Evolutionary conservation across 2,329 filamentous ascomycete genomes (phyloP).

Genomic region (Sporothrix pallida): DNA sequence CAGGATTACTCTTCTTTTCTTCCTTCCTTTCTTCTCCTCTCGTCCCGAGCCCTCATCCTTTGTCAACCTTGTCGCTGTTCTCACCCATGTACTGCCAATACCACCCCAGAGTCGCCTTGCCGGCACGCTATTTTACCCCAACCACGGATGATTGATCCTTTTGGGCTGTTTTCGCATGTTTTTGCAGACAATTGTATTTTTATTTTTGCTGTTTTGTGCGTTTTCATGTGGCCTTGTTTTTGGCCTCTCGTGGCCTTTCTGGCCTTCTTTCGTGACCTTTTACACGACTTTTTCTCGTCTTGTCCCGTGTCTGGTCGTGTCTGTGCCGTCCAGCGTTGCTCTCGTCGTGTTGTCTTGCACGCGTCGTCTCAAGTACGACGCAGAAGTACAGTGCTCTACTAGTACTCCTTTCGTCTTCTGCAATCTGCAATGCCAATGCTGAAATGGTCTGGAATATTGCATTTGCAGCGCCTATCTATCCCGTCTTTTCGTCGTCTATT

Average conservation of each 20-base stretch:
- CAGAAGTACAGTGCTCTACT: no score
- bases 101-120: conserved; percentile 5
- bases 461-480: no score
- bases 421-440: neutral
- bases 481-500: neutral
- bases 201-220: no score
- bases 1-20: neutral
- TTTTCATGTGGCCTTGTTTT: neutral
- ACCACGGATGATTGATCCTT: conserved; percentile 19
- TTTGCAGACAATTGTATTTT: no score
- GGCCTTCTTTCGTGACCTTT: neutral
- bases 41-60: neutral
- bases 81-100: neutral
- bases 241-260: neutral
- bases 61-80: no score
- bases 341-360: no score
- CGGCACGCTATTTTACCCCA: conserved; percentile 19
- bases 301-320: conserved; percentile 12
- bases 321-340: conserved; percentile 1
- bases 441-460: neutral
- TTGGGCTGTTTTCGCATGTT: neutral
- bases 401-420: neutral
- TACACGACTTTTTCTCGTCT: neutral
- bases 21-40: neutral
- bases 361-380: no score